These are phyloP conservation scores for Vinca major DNA, from an alignment of 305 asterid genomes.

Conservation along the genomic window DNA sequence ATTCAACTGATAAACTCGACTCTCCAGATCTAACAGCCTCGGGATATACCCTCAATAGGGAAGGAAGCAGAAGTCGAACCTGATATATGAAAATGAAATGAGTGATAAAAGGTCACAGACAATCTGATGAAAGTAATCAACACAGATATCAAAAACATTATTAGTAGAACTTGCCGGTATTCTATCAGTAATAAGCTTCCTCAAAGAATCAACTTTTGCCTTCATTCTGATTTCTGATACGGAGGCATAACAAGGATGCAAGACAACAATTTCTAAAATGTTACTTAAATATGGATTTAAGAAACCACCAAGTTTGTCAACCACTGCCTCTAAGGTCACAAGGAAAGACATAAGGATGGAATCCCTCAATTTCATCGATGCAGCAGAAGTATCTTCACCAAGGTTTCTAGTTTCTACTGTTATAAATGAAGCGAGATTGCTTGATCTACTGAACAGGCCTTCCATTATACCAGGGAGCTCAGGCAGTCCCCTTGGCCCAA, in stretches of 20 bases:
- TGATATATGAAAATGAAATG: conserved; percentile 23
- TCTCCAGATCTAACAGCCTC: conserved; percentile 61
- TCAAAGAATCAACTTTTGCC: conserved; percentile 53
- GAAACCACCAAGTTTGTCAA: conserved; percentile 72
- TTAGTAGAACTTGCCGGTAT: conserved; percentile 56
- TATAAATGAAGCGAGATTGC: conserved; percentile 24
- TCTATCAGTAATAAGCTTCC: conserved; percentile 66
- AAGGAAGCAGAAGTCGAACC: conserved; percentile 90
- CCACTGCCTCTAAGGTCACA: conserved; percentile 60
- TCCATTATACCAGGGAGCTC: conserved; percentile 73
- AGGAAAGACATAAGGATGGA: conserved; percentile 58
- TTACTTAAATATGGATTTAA: conserved; percentile 64
- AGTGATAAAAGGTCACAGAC: conserved; percentile 10
- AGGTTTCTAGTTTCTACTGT: conserved; percentile 22
- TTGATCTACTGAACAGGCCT: conserved; percentile 39
- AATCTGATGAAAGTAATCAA: conserved; percentile 6
- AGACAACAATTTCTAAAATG: conserved; percentile 53
- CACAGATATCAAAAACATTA: not conserved
- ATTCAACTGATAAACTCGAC: conserved; percentile 50
- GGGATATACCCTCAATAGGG: conserved; percentile 47
- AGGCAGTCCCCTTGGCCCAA: conserved; percentile 70
- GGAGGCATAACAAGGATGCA: conserved; percentile 54
- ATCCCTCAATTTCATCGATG: conserved; percentile 29
- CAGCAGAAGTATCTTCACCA: conserved; percentile 19
- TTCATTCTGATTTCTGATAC: conserved; percentile 45